These are phyloP conservation scores for Hura crepitans DNA, from an alignment of 441 rosid genomes.

Conservation along the genomic window DNA sequence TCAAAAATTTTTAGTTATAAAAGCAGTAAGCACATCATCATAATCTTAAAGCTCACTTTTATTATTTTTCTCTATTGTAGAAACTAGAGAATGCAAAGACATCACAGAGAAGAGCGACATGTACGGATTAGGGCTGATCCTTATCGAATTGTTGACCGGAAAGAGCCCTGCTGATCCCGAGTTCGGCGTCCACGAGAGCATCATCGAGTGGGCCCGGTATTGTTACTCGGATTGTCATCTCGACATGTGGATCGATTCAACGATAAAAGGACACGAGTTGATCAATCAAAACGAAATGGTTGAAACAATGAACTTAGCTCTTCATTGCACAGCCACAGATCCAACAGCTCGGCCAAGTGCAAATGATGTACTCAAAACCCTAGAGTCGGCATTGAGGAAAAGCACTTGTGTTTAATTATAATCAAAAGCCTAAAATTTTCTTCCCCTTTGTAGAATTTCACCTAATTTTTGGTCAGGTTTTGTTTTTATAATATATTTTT, in stretches of 20 bases:
- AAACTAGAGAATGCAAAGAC: conserved; percentile 48
- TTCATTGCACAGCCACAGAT: conserved; percentile 60
- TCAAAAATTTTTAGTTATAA: too few species aligned
- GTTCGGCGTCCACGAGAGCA: conserved; percentile 42
- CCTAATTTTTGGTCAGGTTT: conserved; percentile 20
- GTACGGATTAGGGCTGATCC: conserved; percentile 60
- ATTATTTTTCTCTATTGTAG: conserved; percentile 30
- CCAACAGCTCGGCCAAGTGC: conserved; percentile 64
- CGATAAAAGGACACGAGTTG: conserved; percentile 33
- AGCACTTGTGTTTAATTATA: conserved; percentile 39
- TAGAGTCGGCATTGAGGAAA: conserved; percentile 38
- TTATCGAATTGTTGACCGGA: conserved; percentile 63
- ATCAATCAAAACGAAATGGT: conserved; percentile 40
- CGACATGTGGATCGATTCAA: conserved; percentile 62
- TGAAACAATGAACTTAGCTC: conserved; percentile 61
- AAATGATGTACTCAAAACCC: conserved; percentile 40
- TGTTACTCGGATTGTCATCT: conserved; percentile 69
- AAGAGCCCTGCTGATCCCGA: conserved; percentile 53
- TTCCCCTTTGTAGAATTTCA: conserved; percentile 28
- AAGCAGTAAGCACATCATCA: too few species aligned
- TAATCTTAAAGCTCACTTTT: too few species aligned
- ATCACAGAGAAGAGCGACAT: conserved; percentile 55
- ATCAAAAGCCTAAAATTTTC: conserved; percentile 38
- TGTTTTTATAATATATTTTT: conserved; percentile 15
- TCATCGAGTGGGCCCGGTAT: conserved; percentile 67